phyloP scores from a whole-genome alignment of 2,329 filamentous ascomycete species.

The Samsoniella hepiali region DNA sequence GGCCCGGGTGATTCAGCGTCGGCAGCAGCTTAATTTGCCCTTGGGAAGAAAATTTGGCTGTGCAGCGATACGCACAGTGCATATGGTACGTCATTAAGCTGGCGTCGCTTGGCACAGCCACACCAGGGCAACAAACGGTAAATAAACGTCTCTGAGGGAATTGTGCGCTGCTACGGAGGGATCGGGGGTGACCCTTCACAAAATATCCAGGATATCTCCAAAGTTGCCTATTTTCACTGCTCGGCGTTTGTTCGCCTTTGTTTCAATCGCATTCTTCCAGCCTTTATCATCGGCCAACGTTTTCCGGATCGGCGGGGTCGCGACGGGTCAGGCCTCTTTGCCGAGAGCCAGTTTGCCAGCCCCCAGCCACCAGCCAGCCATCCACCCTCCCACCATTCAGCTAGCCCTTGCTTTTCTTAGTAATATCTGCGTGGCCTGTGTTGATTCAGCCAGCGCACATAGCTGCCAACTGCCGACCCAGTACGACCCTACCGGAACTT shows the following conservation, averaged over 20 bases:
- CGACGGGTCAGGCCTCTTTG: conserved; percentile 8
- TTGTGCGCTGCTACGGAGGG: background rate
- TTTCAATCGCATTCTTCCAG: background rate
- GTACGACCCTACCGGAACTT: background rate
- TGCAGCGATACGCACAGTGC: background rate
- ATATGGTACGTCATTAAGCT: conserved; percentile 17
- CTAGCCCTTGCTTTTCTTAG: background rate
- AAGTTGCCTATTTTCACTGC: too few species aligned
- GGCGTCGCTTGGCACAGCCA: conserved; percentile 19
- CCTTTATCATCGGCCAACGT: background rate
- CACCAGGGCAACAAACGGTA: background rate
- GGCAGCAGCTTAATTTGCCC: background rate
- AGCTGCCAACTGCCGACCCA: background rate
- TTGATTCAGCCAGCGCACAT: background rate
- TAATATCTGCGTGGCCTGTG: background rate
- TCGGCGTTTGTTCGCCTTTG: background rate
- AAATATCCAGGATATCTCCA: background rate
- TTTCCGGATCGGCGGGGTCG: conserved; percentile 12
- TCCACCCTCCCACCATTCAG: too few species aligned
- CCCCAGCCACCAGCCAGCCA: background rate
- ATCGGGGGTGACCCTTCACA: background rate
- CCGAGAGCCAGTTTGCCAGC: background rate
- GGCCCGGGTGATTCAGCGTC: background rate
- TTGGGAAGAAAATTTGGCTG: background rate
- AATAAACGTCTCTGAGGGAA: background rate